phyloP scores from a whole-genome alignment of 345 rosid species.

The Pugionium dolabratum region DNA sequence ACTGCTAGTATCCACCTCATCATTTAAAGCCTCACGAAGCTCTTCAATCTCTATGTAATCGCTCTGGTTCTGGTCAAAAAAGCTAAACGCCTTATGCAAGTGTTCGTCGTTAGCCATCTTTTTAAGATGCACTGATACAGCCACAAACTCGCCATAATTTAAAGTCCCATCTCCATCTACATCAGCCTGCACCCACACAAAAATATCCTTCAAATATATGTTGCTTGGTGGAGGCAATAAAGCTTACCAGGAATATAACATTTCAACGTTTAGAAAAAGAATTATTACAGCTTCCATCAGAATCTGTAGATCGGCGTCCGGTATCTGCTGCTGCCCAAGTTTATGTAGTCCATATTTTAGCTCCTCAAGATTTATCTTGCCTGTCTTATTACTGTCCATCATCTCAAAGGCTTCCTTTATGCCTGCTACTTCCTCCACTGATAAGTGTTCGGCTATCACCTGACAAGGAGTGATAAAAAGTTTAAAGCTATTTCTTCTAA shows the following conservation, averaged over 20 bases:
- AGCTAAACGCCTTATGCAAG: constrained; percentile 81
- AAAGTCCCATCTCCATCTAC: constrained; percentile 78
- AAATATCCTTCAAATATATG: not conserved
- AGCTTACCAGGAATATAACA: not conserved
- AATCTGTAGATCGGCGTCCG: constrained; percentile 77
- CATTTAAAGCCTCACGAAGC: constrained; percentile 67
- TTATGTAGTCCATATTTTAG: constrained; percentile 72
- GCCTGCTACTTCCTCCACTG: constrained; percentile 92
- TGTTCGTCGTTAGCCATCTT: constrained; percentile 93
- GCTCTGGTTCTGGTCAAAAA: constrained; percentile 75
- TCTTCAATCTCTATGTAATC: constrained; percentile 90
- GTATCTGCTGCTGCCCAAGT: constrained; percentile 74
- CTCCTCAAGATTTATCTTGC: constrained; percentile 77
- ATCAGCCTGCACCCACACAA: constrained; percentile 63
- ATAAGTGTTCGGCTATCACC: constrained; percentile 94
- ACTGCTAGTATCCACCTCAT: constrained; percentile 61
- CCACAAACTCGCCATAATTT: constrained; percentile 84
- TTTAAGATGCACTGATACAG: constrained; percentile 76
- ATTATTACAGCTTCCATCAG: constrained; percentile 86
- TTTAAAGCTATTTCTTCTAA: not conserved
- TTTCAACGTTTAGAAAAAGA: not conserved
- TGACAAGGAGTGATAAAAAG: constrained; percentile 29
- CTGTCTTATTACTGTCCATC: constrained; percentile 68
- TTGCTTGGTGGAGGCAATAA: constrained; percentile 16
- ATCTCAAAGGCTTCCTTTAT: constrained; percentile 77